Evolutionary conservation across 176 grass and related monocot species (phyloP), one percentile per base, ranked within the genome.

Genomic region (Alloteropsis semialata): DNA sequence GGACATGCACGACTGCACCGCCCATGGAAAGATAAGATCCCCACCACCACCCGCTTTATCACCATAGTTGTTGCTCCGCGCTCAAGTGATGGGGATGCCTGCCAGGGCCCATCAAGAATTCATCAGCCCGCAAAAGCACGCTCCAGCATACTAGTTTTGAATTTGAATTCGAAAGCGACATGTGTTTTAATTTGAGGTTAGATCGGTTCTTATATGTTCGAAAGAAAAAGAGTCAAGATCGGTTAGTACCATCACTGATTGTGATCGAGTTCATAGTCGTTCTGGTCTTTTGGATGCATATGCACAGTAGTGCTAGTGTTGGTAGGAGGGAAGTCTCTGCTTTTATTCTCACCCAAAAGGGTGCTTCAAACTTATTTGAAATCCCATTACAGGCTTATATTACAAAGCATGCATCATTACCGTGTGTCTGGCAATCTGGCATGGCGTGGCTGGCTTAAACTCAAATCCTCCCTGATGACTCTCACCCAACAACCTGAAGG

Each of bases 1-100:
- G 36, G 22, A 4, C 9, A 55, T 46, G 68, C 87, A 89, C 76
- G 60, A 75, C 61, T 14, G 76, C 87, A 89, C 87, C 87, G 81
- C 9, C 87, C 87, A 68, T 74, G 75, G 30, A 59, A 68, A 80
- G 76, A 88, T 83, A 84, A 79, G 60, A 84, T 29, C 45, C 80
- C 81, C 75, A 84, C 67, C 37, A 79, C 34, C 69, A 13, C 3
- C 58, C 57, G 8, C 79, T 81, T 65, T 86, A 49, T 49, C 21
- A n/a, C 51, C 51, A 55, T 25, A 12, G 66, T 72, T 72, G 80
- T 14, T 79, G 75, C 25, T 48, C 67, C 24, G 75, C 64, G 44
- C 50, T 5, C 21, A 70, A 58, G n/a, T 42, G 27, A 61, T 57
- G 22, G 87, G 1, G 64, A 58, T 70, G 42, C 3, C 24, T 45